Base-by-base conservation (phyloP, 163 green algal genomes). In the Scenedesmus sp. region DNA sequence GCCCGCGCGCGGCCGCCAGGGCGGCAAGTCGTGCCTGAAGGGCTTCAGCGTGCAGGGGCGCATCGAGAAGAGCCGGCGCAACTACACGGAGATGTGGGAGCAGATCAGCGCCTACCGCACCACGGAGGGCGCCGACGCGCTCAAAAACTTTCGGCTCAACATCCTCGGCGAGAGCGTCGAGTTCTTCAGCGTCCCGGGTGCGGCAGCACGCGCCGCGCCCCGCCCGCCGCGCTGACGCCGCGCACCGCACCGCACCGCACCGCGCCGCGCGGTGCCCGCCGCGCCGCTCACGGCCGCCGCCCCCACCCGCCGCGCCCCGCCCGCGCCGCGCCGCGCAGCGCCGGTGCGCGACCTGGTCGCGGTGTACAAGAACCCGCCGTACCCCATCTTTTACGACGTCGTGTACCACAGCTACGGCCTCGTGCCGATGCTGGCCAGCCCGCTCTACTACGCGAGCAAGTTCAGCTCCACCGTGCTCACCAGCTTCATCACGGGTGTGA, bases 321-420 rank as follows among this genome's bases (percentile, higher is more conserved):
- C 10, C n/a, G 60, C 13, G 58, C 33, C 2, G 15, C 29, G 13
- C 11, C n/a, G 24, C 31, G 53, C 72, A 83, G 75, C 22, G 18
- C 54, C 77, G 9, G 75, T 83, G 39, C 54, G 54, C 17, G 75
- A 83, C 33, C 42, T 83, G 6, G 75, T 83, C 14, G 63, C 75
- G 9, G 75, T 83, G 14, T 83, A 83, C 65, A 83, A 83, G 65
- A 83, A 83, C 75, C 75, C 75, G 10, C 75, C 75, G 0, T 83
- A 83, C 45, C 63, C 63, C 29, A 50, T 83, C 7, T 83, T 83
- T 56, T 83, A 83, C 34, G 75, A 83, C 22, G 75, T 83, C 6
- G 75, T 83, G 53, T 56, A 70, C 39, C 75, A 83, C 75, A 72
- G 53, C 39, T 71, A 74, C 34, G 75, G 28, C 0, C 57, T 83